Conservation (phyloP, 208 protist genomes). For the Leishmania turanica region DNA sequence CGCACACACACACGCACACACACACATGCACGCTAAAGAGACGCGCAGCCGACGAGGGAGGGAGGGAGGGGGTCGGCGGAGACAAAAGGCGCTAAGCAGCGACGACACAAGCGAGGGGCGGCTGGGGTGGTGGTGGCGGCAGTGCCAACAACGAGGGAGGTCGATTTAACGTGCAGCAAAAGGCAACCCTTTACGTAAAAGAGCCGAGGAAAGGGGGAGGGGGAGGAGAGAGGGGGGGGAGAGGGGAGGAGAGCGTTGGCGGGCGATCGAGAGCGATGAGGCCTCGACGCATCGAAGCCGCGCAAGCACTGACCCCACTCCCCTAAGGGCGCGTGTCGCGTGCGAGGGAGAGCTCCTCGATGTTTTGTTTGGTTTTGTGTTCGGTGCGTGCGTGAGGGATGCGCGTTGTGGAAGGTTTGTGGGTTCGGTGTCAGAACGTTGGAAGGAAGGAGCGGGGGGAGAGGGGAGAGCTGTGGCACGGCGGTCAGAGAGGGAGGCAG, state of each 20-base stretch:
- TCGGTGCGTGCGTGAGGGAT: not conserved
- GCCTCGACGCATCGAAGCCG: too few species aligned
- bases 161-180: not conserved
- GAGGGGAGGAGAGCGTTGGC: not conserved
- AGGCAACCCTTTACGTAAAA: not conserved
- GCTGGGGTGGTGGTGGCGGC: not conserved
- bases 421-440: not conserved
- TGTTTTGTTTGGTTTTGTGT: not conserved
- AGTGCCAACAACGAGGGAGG: slow-evolving; percentile 14
- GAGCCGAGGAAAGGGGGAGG: not conserved
- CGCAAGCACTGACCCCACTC: not conserved
- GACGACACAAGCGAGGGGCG: not conserved
- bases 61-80: not conserved
- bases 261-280: not conserved
- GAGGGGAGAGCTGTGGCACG: not conserved
- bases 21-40: not conserved
- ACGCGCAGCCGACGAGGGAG: not conserved
- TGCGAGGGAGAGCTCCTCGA: not conserved
- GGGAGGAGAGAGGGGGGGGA: not conserved
- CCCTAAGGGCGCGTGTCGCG: not conserved
- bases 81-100: not conserved
- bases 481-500: too few species aligned
- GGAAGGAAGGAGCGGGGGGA: not conserved
- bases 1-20: not conserved
- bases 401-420: not conserved